Evolutionary conservation across 306 rosid genomes (phyloP).

Genomic region (Lotus japonicus): DNA sequence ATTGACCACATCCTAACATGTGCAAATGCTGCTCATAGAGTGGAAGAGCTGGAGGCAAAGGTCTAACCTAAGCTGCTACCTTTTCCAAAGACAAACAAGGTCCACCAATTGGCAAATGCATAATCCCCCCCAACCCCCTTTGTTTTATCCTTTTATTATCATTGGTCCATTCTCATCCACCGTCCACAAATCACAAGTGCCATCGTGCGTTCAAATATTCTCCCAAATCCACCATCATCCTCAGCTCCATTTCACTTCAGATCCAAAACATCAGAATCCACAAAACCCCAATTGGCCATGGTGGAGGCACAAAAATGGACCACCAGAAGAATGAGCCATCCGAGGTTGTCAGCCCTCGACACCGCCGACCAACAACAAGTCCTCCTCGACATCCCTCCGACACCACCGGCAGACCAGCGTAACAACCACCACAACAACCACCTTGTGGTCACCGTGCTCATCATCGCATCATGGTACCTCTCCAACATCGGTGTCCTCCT

Average conservation of each 20-base stretch:
- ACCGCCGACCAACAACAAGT: constrained; percentile 2
- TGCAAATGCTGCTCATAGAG: no score
- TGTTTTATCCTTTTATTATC: not conserved
- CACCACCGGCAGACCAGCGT: constrained; percentile 49
- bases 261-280: no score
- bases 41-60: no score
- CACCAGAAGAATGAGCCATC: constrained; percentile 80
- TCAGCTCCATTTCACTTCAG: no score
- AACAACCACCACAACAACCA: constrained; percentile 26
- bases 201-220: no score
- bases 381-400: constrained; percentile 53
- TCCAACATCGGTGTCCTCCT: constrained; percentile 86
- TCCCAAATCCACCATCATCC: no score
- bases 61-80: no score
- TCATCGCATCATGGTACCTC: constrained; percentile 65
- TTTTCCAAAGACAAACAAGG: not conserved
- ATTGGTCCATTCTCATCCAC: not conserved
- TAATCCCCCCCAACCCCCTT: no score
- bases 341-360: constrained; percentile 16
- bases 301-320: constrained; percentile 87
- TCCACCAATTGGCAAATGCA: not conserved
- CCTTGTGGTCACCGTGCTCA: constrained; percentile 36
- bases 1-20: no score
- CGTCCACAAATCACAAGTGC: not conserved
- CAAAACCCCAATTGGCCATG: constrained; percentile 29